Conservation (phyloP, 768 basidiomycete genomes). For the Phylloporus sp. region DNA sequence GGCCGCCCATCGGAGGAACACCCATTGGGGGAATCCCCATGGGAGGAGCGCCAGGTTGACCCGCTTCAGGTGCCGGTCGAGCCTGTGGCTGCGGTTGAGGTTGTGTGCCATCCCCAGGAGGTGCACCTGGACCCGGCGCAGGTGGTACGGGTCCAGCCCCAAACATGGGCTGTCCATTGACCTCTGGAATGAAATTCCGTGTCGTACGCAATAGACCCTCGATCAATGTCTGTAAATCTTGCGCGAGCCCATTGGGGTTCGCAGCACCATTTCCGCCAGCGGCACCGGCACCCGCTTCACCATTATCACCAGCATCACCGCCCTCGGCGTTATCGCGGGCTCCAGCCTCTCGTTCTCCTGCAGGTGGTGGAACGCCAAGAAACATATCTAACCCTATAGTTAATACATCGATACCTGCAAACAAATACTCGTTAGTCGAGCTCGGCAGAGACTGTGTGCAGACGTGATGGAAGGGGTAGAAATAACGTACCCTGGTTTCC, state of each 20-base stretch:
- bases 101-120: constrained; percentile 1
- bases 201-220: constrained; percentile 27
- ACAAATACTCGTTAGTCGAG: constrained; percentile 16
- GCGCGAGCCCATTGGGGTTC: constrained; percentile 17
- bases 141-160: neutral
- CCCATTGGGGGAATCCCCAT: neutral
- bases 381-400: constrained; percentile 43
- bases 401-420: constrained; percentile 25
- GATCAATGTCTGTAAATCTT: constrained; percentile 25
- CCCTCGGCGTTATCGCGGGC: constrained; percentile 8
- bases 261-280: constrained; percentile 17
- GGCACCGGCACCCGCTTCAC: constrained; percentile 1
- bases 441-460: constrained; percentile 14
- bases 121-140: neutral
- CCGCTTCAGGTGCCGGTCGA: constrained; percentile 1
- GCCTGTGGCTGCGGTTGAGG: constrained; percentile 13
- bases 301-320: constrained; percentile 1
- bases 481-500: too few relatives aligned
- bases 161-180: constrained; percentile 18
- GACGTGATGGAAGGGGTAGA: neutral
- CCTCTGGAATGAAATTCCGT: constrained; percentile 22
- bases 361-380: constrained; percentile 19
- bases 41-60: constrained; percentile 2
- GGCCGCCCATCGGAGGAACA: constrained; percentile 1
- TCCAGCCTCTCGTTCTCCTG: constrained; percentile 7